Evolutionary conservation across 768 basidiomycete genomes (phyloP).

Genomic region (Hirschioporus abietinus): DNA sequence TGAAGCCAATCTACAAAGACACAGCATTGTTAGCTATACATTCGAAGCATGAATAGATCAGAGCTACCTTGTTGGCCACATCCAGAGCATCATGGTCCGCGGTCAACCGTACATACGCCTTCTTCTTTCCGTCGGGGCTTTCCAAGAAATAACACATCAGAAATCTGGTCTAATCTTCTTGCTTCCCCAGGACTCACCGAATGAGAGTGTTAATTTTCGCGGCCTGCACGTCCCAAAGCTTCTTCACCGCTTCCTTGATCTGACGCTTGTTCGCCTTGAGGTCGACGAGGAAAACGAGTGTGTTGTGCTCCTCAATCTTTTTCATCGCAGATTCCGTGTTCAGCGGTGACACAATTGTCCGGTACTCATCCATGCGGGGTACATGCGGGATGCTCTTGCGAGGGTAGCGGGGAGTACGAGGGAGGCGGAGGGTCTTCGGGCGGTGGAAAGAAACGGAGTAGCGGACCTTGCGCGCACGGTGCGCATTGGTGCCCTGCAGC

Average conservation of each 20-base stretch:
- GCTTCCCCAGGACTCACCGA: constrained; percentile 48
- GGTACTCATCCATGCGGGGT: constrained; percentile 94
- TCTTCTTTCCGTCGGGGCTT: constrained; percentile 98
- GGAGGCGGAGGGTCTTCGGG: constrained; percentile 85
- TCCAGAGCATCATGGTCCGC: constrained; percentile 96
- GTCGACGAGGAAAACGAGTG: constrained; percentile 97
- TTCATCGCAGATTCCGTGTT: constrained; percentile 99
- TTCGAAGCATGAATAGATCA: constrained; percentile 12
- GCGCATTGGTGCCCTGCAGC: constrained; percentile 77
- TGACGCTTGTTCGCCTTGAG: constrained; percentile 95
- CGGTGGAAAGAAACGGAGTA: constrained; percentile 90
- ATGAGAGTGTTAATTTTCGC: constrained; percentile 98
- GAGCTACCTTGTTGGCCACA: constrained; percentile 87
- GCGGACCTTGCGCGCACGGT: constrained; percentile 75
- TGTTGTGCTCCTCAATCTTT: constrained; percentile 99
- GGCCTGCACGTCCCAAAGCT: constrained; percentile 95
- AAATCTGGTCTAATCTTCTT: background rate
- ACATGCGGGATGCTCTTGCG: constrained; percentile 90
- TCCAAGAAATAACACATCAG: background rate
- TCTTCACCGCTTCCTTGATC: constrained; percentile 99
- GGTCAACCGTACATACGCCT: constrained; percentile 95
- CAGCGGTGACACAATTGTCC: constrained; percentile 88
- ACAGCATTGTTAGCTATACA: background rate
- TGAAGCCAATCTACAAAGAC: constrained; percentile 78
- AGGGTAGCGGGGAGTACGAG: constrained; percentile 88